Base-by-base conservation (phyloP, 768 basidiomycete species). In the Boletales sp. region DNA sequence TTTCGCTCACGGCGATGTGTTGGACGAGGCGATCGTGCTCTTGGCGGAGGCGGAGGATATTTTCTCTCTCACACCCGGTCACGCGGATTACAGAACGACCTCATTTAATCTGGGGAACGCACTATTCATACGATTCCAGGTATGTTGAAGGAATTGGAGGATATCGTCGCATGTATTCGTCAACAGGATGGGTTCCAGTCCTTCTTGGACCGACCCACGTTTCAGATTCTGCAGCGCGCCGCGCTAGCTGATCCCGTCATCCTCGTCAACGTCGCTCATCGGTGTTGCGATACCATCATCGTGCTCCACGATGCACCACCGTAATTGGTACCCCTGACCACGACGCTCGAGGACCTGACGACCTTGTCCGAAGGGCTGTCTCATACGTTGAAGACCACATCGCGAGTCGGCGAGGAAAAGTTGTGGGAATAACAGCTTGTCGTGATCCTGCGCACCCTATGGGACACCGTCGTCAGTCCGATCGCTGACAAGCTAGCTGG, bases 251-350 rank as follows among this genome's bases (percentile, higher is more conserved):
- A 69, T 4, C 70, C 71, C 6, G 61, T 71, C n/a, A 66, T 74
- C 17, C 48, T 76, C 15, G 57, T 75, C 42, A 75, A 74, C 35
- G 51, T 65, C 21, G 55, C 61, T 49, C 27, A 29, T 10, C 48
- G 24, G 30, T 59, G 70, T n/a, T 76, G 72, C 34, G 72, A 76
- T 49, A 73, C 72, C 0, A 24, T 76, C 24, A 67, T 73, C 12
- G 57, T 74, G 24, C 37, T 59, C n/a, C 37, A 55, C 11, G 52
- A 55, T 10, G 50, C 49, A 8, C 31, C 55, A 3, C 65, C 62
- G 0, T 55, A 48, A 34, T 54, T 54, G 18, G 51, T 65, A 7
- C 55, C 59, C 9, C 63, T 65, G 31, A 14, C 47, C 24, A 45
- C 55, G 11, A 52, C 57, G 2, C 50, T 57, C 18, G 43, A 43